These are phyloP conservation scores for Lumnitzera racemosa DNA, from an alignment of 345 rosid species.

Conservation along the genomic window DNA sequence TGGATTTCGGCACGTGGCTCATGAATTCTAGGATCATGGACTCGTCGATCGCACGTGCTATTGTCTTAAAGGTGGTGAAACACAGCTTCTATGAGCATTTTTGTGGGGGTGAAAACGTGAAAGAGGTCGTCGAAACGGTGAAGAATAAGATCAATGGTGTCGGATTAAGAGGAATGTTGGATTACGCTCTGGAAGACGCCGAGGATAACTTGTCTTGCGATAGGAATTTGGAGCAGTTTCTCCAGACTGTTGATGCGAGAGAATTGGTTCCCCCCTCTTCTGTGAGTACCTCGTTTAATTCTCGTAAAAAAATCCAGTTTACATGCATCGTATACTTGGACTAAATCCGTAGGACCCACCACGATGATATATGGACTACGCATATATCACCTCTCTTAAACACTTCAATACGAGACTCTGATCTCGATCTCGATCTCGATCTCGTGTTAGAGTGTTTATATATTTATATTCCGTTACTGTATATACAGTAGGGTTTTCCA, in stretches of 20 bases:
- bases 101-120: constrained; percentile 61
- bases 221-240: constrained; percentile 49
- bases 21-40: constrained; percentile 66
- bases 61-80: constrained; percentile 28
- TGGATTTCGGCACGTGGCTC: constrained; percentile 68
- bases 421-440: too few species aligned
- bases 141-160: constrained; percentile 32
- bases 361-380: background rate
- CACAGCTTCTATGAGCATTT: constrained; percentile 73
- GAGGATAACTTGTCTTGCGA: constrained; percentile 51
- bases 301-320: background rate
- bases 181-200: constrained; percentile 65
- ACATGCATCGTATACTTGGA: background rate
- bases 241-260: constrained; percentile 44
- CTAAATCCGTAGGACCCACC: background rate
- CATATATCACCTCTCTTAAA: too few species aligned
- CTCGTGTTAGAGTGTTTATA: too few species aligned
- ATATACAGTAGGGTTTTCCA: too few species aligned
- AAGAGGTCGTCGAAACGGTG: constrained; percentile 35
- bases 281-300: constrained; percentile 27
- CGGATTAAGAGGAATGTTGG: constrained; percentile 74
- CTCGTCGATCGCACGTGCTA: constrained; percentile 25
- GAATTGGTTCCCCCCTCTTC: constrained; percentile 52
- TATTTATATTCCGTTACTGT: background rate
- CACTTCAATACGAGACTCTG: too few species aligned